Evolutionary conservation across 352 stramenopile species (phyloP), one percentile per base, ranked within the genome.

Genomic region (Globisporangium emineosum): DNA sequence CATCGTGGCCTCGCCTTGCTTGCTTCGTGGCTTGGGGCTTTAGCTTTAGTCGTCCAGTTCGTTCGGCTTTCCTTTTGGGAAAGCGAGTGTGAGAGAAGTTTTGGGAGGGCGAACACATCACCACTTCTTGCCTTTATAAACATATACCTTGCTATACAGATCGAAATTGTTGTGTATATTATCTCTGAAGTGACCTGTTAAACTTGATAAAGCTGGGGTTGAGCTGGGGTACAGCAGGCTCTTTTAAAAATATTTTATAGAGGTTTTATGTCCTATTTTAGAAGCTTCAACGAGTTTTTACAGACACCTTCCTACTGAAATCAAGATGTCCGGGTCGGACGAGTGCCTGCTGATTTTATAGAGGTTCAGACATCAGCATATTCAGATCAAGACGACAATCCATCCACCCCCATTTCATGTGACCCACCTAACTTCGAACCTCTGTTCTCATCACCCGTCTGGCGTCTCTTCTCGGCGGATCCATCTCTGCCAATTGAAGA

Each of bases 401-500:
- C 1, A 27, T 27, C 0, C 0, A n/a, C n/a, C 6, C 25, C 25
- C 15, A 35, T 10, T 56, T 40, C 17, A 29, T 19, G 52, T 57
- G 52, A 15, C 19, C 30, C 52, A 45, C 52, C 29, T 45, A 58
- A 58, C n/a, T 58, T 58, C 52, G 52, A 58, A 58, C 19, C 35
- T 3, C 19, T 13, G 4, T 43, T 13, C 35, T 19, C 19, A 12
- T 45, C 37, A 6, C 37, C 15, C 17, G 5, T 58, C 52, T 45
- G 52, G 52, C 52, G 52, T 19, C n/a, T 25, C 52, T 58, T 43
- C 51, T 37, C 33, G 51, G n/a, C 52, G 17, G 52, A 58, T 58
- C 52, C 52, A 58, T 30, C 30, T n/a, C 52, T 21, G 40, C 40
- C 33, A 33, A 19, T 21, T 35, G 52, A 58, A 42, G 52, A 42